Evolutionary conservation across 345 rosid genomes (phyloP), one percentile per base, ranked within the genome.

Genomic region (Ceriops decandra): DNA sequence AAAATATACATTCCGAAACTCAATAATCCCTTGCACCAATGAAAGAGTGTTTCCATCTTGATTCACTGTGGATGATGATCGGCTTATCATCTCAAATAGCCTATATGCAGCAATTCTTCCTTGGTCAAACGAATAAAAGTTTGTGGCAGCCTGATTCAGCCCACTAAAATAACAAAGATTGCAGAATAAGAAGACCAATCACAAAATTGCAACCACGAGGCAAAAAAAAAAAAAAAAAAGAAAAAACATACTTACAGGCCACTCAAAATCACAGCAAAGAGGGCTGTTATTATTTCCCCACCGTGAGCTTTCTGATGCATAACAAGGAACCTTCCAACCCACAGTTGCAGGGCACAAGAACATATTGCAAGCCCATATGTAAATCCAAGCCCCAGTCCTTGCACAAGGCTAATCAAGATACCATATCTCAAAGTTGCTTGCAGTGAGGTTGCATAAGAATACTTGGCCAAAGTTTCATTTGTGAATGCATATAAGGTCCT

Each of bases 321-420:
- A 66, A 93, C 89, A 75, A 93, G 81, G 82, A 93, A 81, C 74
- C 93, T 84, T 73, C 98, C 98, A 81, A 90, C 87, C 93, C 96
- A 93, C 63, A 93, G 92, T 79, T 93, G 97, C 71, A 93, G 73
- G 71, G 98, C 96, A 82, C 98, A 93, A 51, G 98, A 93, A 78
- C 98, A 93, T 71, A 93, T 89, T 24, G 97, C 97, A 77, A 93
- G 98, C 64, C 98, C 98, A 85, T 93, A 93, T 6, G 98, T 93
- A 79, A 93, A 90, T 66, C 98, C 98, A 79, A 93, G 97, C 58
- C 98, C 98, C 76, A 93, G 97, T 66, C 98, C 98, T 93, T 93
- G 98, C 74, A 93, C 98, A 69, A 90, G 97, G 74, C 98, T 93
- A 66, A 93, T 93, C 75, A 87, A 70, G 68, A 93, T 87, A 66